phyloP scores from a whole-genome alignment of 306 rosid species.

The Lathyrus oleraceus region DNA sequence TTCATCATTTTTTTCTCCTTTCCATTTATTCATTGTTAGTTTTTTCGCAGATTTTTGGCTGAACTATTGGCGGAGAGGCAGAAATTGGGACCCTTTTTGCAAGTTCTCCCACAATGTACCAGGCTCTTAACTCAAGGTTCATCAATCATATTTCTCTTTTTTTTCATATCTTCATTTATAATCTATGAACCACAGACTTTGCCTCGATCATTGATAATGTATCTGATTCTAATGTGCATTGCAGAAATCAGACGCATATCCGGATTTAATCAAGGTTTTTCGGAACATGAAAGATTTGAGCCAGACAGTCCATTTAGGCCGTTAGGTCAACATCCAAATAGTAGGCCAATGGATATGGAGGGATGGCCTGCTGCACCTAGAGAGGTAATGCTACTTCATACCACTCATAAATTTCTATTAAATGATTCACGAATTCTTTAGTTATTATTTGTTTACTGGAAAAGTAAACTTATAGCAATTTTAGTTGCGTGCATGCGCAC shows the following conservation, averaged over 20 bases:
- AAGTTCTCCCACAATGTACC: conserved; percentile 72
- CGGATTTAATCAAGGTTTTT: conserved; percentile 54
- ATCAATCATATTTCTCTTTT: neutral
- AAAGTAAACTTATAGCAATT: neutral
- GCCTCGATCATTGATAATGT: too few relatives aligned
- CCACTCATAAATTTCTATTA: neutral
- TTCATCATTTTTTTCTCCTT: neutral
- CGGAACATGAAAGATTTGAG: conserved; percentile 70
- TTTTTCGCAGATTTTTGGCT: conserved; percentile 64
- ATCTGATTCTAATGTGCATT: conserved; percentile 11
- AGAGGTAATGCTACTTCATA: conserved; percentile 53
- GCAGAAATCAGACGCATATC: conserved; percentile 80
- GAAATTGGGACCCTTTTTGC: conserved; percentile 79
- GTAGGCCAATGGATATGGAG: conserved; percentile 70
- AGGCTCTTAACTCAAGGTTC: conserved; percentile 79
- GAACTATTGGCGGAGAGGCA: conserved; percentile 81
- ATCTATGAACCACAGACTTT: too few relatives aligned
- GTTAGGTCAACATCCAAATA: conserved; percentile 51
- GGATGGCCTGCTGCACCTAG: conserved; percentile 69
- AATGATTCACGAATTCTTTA: neutral
- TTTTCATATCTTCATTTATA: neutral
- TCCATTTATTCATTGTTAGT: neutral
- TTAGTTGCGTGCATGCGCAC: neutral
- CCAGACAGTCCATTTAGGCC: conserved; percentile 75
- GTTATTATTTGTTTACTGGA: neutral